Evolutionary conservation across 345 rosid species (phyloP).

Genomic region (Eucalyptus coolabah): DNA sequence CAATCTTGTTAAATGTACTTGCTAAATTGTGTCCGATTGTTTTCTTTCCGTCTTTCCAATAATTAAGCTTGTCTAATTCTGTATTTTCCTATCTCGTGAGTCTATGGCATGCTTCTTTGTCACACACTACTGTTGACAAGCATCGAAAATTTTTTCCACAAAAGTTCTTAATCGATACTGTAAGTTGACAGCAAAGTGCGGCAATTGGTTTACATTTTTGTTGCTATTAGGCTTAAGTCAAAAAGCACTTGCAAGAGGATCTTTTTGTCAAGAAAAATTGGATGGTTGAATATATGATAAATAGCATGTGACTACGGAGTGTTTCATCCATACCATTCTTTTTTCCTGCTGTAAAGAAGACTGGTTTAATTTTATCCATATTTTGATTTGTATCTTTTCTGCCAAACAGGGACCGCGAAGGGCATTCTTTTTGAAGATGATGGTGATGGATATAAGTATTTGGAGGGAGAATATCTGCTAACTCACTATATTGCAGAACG

Average conservation of each 20-base stretch:
- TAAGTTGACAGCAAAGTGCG: not conserved
- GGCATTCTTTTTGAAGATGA: slow-evolving; percentile 80
- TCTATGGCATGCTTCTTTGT: not conserved
- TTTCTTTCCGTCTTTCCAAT: not conserved
- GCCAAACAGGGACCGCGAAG: slow-evolving; percentile 44
- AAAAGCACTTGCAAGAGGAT: not conserved
- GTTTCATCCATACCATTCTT: not conserved
- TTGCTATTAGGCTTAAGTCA: not conserved
- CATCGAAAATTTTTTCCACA: not conserved
- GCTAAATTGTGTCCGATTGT: not conserved
- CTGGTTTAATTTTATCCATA: not conserved
- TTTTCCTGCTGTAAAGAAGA: not conserved
- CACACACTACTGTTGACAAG: not conserved
- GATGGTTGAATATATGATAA: not conserved
- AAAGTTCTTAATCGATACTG: not conserved
- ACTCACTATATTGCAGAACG: slow-evolving; percentile 58
- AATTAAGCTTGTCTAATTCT: not conserved
- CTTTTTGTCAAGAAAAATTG: not conserved
- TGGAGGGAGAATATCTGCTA: slow-evolving; percentile 45
- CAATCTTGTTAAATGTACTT: not conserved
- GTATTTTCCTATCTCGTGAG: not conserved
- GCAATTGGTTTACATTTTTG: not conserved
- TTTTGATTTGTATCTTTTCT: not conserved
- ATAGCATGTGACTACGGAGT: not conserved
- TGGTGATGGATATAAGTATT: slow-evolving; percentile 85